Percentiles rank a stretch among this genome's conserved stretches.
Evolutionary conservation across 2,329 filamentous ascomycete species (phyloP).

Genomic region (Colletotrichum somersetense): DNA sequence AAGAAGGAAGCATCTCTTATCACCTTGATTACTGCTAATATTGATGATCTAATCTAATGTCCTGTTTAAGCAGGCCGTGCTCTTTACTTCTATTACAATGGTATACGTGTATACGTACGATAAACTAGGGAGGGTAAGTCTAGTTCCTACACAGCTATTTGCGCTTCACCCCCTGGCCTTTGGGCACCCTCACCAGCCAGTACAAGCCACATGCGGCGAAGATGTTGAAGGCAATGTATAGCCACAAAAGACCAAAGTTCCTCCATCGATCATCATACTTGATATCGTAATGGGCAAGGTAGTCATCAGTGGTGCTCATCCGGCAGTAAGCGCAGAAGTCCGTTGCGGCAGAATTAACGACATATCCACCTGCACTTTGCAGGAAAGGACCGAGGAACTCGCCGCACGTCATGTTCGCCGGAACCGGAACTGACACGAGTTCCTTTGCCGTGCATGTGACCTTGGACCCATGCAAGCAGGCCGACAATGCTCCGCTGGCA

Average conservation of each 20-base stretch:
- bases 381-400: conserved; percentile 40
- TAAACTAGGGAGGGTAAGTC: neutral
- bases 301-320: conserved; percentile 54
- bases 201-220: conserved; percentile 61
- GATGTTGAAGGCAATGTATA: conserved; percentile 66
- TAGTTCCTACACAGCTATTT: neutral
- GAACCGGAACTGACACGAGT: conserved; percentile 38
- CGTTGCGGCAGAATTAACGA: conserved; percentile 48
- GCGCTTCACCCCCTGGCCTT: conserved; percentile 29
- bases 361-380: conserved; percentile 33
- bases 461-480: conserved; percentile 44
- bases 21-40: neutral
- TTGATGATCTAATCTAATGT: too few species aligned
- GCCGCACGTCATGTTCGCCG: conserved; percentile 37
- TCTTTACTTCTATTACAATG: neutral
- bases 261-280: conserved; percentile 65
- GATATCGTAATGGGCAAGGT: conserved; percentile 55
- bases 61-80: neutral
- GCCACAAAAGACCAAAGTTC: conserved; percentile 64
- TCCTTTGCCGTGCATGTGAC: conserved; percentile 41
- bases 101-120: neutral
- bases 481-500: conserved; percentile 46
- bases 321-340: conserved; percentile 60
- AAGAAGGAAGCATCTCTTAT: neutral
- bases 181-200: conserved; percentile 54